Evolutionary conservation across 257 asterid genomes (phyloP).

Genomic region (Anisodus tanguticus): DNA sequence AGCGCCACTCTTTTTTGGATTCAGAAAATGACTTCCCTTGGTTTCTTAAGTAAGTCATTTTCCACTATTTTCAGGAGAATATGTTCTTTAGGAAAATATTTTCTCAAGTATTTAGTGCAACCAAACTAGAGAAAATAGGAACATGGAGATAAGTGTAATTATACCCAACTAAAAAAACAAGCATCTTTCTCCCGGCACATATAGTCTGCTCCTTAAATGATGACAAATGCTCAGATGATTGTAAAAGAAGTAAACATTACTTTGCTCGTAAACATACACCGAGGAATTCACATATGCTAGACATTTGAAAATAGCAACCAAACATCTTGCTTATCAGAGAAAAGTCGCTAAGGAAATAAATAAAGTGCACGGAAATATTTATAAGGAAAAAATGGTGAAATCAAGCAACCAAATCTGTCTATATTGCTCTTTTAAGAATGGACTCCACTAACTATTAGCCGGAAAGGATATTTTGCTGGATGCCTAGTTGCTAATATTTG

Average conservation of each 20-base stretch:
- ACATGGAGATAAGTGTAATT: neutral
- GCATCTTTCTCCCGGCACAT: neutral
- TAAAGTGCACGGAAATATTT: neutral
- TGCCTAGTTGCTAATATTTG: conserved; percentile 3
- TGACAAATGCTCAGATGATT: neutral
- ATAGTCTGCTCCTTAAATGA: neutral
- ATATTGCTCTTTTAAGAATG: neutral
- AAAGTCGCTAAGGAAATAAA: neutral
- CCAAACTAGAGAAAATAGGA: neutral
- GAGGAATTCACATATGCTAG: neutral
- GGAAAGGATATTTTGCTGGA: neutral
- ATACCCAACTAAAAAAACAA: neutral
- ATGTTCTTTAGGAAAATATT: neutral
- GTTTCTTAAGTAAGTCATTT: too few relatives aligned
- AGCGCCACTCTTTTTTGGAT: neutral
- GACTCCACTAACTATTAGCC: neutral
- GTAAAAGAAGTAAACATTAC: neutral
- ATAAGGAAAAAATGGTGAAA: neutral
- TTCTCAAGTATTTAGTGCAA: neutral
- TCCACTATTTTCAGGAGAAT: neutral
- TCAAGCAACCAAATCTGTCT: neutral
- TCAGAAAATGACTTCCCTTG: neutral
- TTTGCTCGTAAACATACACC: neutral
- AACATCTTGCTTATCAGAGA: neutral
- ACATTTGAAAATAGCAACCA: neutral